Conservation (phyloP, 2,329 filamentous ascomycete genomes). For the Colletotrichum cereale region DNA sequence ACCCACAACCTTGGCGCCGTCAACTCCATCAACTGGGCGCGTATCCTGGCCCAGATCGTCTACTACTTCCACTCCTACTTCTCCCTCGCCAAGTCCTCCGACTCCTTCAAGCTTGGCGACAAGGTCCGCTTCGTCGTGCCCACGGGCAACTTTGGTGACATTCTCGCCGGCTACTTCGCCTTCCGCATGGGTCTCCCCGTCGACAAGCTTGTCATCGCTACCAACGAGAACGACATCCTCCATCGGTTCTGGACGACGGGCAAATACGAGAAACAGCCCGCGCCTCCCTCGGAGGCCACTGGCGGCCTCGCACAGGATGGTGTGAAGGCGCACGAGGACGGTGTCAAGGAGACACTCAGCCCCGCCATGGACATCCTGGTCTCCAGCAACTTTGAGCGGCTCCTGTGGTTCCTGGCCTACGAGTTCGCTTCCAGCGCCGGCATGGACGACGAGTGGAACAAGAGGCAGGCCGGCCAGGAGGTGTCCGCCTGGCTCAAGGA, state of each 20-base stretch:
- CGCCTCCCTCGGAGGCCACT: constrained; percentile 67
- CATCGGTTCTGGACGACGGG: constrained; percentile 95
- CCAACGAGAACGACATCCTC: constrained; percentile 97
- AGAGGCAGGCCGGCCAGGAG: constrained; percentile 79
- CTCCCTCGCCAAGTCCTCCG: constrained; percentile 72
- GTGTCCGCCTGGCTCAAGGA: constrained; percentile 83
- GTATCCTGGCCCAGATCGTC: constrained; percentile 95
- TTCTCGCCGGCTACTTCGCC: constrained; percentile 93
- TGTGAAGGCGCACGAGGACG: constrained; percentile 73
- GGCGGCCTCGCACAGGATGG: constrained; percentile 75
- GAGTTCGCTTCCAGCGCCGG: constrained; percentile 71
- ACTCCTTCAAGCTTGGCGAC: constrained; percentile 71
- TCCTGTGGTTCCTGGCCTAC: constrained; percentile 93
- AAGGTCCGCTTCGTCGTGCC: constrained; percentile 89
- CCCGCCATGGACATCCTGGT: constrained; percentile 99
- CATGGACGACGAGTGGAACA: constrained; percentile 75
- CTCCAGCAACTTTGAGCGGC: constrained; percentile 94
- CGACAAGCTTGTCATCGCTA: constrained; percentile 91
- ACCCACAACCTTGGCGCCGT: constrained; percentile 89
- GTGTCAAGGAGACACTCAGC: constrained; percentile 90
- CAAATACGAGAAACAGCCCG: constrained; percentile 86
- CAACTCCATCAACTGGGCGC: constrained; percentile 96
- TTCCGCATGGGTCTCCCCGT: constrained; percentile 89
- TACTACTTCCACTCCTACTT: constrained; percentile 99
- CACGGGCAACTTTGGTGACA: constrained; percentile 96